Base-by-base conservation (phyloP, 345 rosid genomes). In the Ailanthus altissimus region DNA sequence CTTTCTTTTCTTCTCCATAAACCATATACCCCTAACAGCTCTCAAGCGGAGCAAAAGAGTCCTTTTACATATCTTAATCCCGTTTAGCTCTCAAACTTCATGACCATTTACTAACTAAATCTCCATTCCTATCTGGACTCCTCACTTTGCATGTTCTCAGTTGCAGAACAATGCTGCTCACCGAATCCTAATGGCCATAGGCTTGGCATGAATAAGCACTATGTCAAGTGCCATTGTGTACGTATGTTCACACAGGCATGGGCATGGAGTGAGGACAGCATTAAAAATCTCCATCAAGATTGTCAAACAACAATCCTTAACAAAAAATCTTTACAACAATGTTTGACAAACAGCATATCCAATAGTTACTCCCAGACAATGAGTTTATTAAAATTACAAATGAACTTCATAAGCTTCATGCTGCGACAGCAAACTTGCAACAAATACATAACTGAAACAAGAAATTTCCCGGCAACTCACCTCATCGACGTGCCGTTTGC, bases 401-500 rank as follows among this genome's bases (percentile, higher is more conserved):
- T 40, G 14, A 43, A 54, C 60, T 36, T 16, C n/a, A 40, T 56
- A 56, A 38, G 20, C 23, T 42, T 38, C 51, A 72, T 23, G 14
- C 46, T 21, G 9, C 21, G 25, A 25, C 42, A 36, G 51, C 18
- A 72, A 72, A 21, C 28, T 57, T 25, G 51, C 16, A 20, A 49
- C 59, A 20, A 56, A 61, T 28, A 8, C 38, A 32, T 32, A 32
- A 32, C 38, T 3, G 38, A 32, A 1, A 32, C 38, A 32, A 32
- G 38, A 32, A 32, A 32, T 32, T 32, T 32, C 38, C 40, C 59
- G 18, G 8, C 6, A 54, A 74, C 77, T 74, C 16, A 92, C 98
- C 98, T 94, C 98, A 77, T 94, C 84, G 54, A 88, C 87, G 73
- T 94, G 96, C 74, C 94, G 94, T 87, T 94, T 94, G 5, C 94